Conservation (phyloP, 2,329 filamentous ascomycete genomes). For the Colletotrichum costaricense region DNA sequence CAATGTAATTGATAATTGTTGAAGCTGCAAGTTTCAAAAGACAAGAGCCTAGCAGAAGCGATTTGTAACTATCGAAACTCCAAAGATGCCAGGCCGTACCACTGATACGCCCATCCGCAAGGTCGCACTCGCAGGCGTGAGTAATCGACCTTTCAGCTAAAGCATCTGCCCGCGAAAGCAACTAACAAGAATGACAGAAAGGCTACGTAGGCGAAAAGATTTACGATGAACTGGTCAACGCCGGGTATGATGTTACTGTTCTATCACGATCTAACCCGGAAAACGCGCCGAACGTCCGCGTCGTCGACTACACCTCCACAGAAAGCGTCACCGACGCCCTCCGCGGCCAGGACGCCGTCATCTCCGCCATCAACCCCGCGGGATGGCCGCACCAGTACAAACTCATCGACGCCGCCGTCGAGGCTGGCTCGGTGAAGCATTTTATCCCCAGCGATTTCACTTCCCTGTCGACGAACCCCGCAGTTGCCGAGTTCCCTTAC, state of each 20-base stretch:
- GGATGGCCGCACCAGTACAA: conserved; percentile 56
- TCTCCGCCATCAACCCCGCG: conserved; percentile 56
- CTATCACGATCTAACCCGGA: conserved; percentile 53
- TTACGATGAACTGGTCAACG: conserved; percentile 7
- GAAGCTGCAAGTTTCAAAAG: too few relatives aligned
- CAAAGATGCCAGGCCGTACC: conserved; percentile 4
- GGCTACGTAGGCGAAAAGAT: conserved; percentile 15
- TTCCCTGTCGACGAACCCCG: conserved; percentile 38
- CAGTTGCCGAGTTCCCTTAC: conserved; percentile 31
- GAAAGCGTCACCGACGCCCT: conserved; percentile 63
- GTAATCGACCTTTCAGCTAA: background rate
- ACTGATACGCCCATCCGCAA: background rate
- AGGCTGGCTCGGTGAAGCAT: conserved; percentile 60
- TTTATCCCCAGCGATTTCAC: conserved; percentile 65
- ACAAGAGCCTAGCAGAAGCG: too few relatives aligned
- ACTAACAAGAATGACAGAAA: background rate
- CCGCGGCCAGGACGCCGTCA: conserved; percentile 66
- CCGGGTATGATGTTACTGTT: conserved; percentile 48
- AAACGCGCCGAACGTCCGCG: conserved; percentile 41
- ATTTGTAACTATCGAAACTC: background rate
- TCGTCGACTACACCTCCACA: conserved; percentile 49
- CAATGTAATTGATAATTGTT: too few relatives aligned
- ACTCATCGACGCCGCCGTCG: conserved; percentile 64
- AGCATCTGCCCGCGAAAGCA: background rate
- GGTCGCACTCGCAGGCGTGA: conserved; percentile 5